phyloP scores from a whole-genome alignment of 1,284 basidiomycete genomes.

The Sporisorium scitamineum region DNA sequence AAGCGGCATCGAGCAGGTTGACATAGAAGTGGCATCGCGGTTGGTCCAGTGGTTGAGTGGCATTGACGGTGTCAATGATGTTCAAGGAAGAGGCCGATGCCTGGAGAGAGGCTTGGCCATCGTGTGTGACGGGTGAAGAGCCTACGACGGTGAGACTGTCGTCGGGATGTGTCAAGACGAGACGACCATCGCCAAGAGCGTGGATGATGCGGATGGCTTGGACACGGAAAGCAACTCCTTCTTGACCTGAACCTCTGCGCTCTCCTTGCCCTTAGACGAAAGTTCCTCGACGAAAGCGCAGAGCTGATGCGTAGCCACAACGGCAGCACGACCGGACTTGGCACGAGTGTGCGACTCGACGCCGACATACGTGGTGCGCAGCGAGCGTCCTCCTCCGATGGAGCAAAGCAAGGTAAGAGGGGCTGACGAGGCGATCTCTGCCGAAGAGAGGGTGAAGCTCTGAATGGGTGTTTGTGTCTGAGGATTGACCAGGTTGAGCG shows the following conservation, averaged over 20 bases:
- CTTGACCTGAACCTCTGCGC: constrained; percentile 29
- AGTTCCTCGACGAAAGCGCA: constrained; percentile 47
- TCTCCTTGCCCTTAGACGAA: constrained; percentile 50
- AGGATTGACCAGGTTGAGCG: constrained; percentile 51
- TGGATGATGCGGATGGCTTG: constrained; percentile 37
- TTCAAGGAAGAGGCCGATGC: constrained; percentile 17
- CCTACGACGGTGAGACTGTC: constrained; percentile 40
- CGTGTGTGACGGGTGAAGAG: constrained; percentile 14
- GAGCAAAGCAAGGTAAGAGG: constrained; percentile 41
- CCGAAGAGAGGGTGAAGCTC: constrained; percentile 42
- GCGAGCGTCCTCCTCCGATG: constrained; percentile 18
- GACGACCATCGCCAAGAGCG: constrained; percentile 35
- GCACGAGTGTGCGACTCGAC: constrained; percentile 24
- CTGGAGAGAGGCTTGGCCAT: constrained; percentile 30
- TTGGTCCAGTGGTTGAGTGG: constrained; percentile 7
- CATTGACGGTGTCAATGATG: constrained; percentile 18
- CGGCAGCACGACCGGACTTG: constrained; percentile 20
- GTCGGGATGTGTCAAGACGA: constrained; percentile 37
- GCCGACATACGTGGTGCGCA: constrained; percentile 42
- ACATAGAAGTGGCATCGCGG: constrained; percentile 35
- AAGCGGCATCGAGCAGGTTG: constrained; percentile 34
- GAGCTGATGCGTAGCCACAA: constrained; percentile 26
- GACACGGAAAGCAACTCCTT: constrained; percentile 31
- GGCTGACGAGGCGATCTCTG: constrained; percentile 33
- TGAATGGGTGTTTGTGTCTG: constrained; percentile 43